Evolutionary conservation across 257 asterid species (phyloP), one percentile per base, ranked within the genome.

Genomic region (Solanum medicagineum): DNA sequence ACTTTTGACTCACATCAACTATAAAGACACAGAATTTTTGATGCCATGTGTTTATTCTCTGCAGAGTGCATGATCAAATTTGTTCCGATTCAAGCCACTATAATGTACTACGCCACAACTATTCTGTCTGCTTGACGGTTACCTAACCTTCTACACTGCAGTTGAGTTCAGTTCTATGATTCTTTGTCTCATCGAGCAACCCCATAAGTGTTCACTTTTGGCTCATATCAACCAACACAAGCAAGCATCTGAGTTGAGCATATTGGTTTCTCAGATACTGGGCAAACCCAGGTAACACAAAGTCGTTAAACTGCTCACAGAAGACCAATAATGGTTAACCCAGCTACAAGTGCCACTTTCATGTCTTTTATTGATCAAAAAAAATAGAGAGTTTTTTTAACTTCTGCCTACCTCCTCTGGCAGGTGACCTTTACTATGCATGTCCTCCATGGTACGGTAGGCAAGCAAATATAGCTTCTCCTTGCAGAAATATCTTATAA

Each of bases 391-490:
- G 45, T 12, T 57, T 29, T 57, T 29, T 53, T 19, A 36, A 36
- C 69, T 84, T 77, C 42, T 77, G 62, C 86, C 56, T 92, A 96
- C 99, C 99, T 95, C 98, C 83, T 90, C 96, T n/a, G 90, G 93
- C 84, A 91, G 97, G 88, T 93, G 91, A 84, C 98, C 99, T 89
- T 94, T 95, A 83, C 85, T 89, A 89, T 96, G 93, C 99, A 96
- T 95, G 89, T 96, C 99, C 87, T 89, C 93, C 97, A 95, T 90
- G 69, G 97, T 95, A 80, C 94, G 96, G 86, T 91, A 95, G 59
- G 99, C 98, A 84, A 96, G 94, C 75, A 91, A 80, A 87, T 93
- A 93, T 89, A 96, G 86, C 90, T 87, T 89, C 90, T 95, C 97
- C 89, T 92, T 95, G 92, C 93, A 93, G 89, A 96, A 96, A 90